Evolutionary conservation across 345 rosid species (phyloP), one percentile per base, ranked within the genome.

Genomic region (Noccaea caerulescens): DNA sequence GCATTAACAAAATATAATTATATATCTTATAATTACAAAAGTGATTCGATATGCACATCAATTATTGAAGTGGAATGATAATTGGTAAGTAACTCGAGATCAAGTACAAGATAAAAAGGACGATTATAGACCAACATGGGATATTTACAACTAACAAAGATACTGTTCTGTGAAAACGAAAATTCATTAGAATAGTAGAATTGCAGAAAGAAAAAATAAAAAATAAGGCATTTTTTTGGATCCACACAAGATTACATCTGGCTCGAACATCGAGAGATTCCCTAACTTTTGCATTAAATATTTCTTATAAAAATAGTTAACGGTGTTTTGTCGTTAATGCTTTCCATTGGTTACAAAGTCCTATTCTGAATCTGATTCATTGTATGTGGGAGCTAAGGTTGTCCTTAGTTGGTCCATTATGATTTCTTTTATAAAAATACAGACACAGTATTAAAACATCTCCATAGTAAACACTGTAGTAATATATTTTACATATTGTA

Each of bases 201-300:
- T 41, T 18, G 25, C 16, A 12, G 49, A 7, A 20, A n/a, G 18
- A 23, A 25, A 10, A 10, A 58, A 41, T 36, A 1, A 37, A 3
- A 38, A 54, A 36, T 13, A 13, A 60, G 32, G 30, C 39, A 47
- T 56, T 69, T 37, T 63, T 75, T 63, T 76, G 71, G 75, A 76
- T 76, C 79, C 67, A 70, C 72, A 63, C 72, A 43, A 58, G 68
- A 76, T 65, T 49, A 51, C 76, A 58, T 64, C 50, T 76, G 63
- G 72, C 80, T 64, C 72, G 57, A 64, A 57, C 80, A 51, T 64
- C 80, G 49, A 64, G 76, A 76, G 76, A 76, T 76, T 76, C 80
- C 79, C 25, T 66, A 42, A 30, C 62, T 63, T 63, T 57, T 63
- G 42, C 10, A 54, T 53, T 16, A 25, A 69, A 34, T 54, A 50